A percentile compares a stretch with the other conserved stretches of the same genome.
Evolutionary conservation across 768 basidiomycete species (phyloP).

Genomic region (Boletus reticuloceps): DNA sequence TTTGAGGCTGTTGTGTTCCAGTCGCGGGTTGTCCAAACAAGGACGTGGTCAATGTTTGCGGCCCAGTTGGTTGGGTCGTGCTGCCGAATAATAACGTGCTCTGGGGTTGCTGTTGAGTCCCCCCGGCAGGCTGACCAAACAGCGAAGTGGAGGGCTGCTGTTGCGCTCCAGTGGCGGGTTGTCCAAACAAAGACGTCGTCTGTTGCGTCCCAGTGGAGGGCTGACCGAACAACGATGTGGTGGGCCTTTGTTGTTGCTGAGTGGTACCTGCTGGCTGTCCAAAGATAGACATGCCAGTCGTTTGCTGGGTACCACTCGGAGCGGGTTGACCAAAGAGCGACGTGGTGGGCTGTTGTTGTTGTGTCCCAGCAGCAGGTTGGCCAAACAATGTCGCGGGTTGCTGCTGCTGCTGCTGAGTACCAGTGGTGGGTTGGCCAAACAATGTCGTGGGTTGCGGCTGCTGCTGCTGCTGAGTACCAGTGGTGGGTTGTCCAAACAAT

Average conservation of each 20-base stretch:
- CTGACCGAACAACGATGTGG: slow-evolving; percentile 31
- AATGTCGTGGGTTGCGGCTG: slow-evolving; percentile 19
- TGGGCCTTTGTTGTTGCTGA: slow-evolving; percentile 27
- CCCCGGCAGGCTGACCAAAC: slow-evolving; percentile 37
- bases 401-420: slow-evolving; percentile 16
- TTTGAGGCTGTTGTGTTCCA: slow-evolving; percentile 32
- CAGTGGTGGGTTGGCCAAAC: slow-evolving; percentile 20
- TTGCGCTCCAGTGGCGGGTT: slow-evolving; percentile 33
- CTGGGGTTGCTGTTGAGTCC: slow-evolving; percentile 21
- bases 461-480: slow-evolving; percentile 13
- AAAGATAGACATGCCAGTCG: slow-evolving; percentile 33
- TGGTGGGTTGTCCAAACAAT: slow-evolving; percentile 22
- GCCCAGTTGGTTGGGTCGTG: slow-evolving; percentile 8
- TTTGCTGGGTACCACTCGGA: slow-evolving; percentile 29
- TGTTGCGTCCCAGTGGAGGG: slow-evolving; percentile 16
- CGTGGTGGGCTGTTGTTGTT: slow-evolving; percentile 31
- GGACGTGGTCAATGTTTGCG: slow-evolving; percentile 13
- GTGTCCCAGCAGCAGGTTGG: slow-evolving; percentile 30
- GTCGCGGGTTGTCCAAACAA: slow-evolving; percentile 31
- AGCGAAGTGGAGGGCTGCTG: slow-evolving; percentile 31
- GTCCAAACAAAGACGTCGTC: slow-evolving; percentile 22
- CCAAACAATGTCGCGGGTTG: slow-evolving; percentile 19
- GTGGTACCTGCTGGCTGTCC: slow-evolving; percentile 31
- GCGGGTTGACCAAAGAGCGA: slow-evolving; percentile 30
- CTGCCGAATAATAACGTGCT: slow-evolving; percentile 30